Evolutionary conservation across 2,329 filamentous ascomycete genomes (phyloP).

Genomic region (Xylaria sp.): DNA sequence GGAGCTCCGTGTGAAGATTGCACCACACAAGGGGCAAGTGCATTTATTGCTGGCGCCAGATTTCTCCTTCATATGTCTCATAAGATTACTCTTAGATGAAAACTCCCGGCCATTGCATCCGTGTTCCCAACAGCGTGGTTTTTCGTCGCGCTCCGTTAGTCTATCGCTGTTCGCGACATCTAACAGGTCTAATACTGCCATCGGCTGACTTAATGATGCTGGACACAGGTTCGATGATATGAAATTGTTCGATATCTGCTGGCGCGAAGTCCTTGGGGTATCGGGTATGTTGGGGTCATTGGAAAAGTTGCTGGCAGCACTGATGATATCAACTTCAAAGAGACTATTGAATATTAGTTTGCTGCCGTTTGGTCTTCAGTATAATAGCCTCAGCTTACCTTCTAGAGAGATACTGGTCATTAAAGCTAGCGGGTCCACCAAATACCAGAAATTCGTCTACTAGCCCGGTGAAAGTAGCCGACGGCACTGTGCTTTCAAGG

Average conservation of each 20-base stretch:
- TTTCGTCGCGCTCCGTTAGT: constrained; percentile 35
- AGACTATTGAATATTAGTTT: constrained; percentile 26
- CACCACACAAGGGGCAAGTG: constrained; percentile 44
- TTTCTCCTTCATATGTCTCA: constrained; percentile 45
- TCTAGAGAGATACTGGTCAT: constrained; percentile 24
- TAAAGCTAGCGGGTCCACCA: constrained; percentile 26
- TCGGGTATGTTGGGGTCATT: constrained; percentile 21
- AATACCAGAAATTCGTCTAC: constrained; percentile 33
- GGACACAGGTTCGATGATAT: constrained; percentile 12
- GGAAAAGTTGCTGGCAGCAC: not conserved
- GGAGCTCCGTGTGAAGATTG: constrained; percentile 45
- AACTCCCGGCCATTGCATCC: constrained; percentile 45
- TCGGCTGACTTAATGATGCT: constrained; percentile 19
- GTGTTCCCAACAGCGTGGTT: constrained; percentile 45
- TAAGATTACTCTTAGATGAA: constrained; percentile 45
- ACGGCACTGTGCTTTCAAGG: constrained; percentile 1
- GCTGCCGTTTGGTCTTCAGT: not conserved
- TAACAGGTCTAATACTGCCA: constrained; percentile 35
- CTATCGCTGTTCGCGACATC: constrained; percentile 34
- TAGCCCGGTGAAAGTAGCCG: constrained; percentile 27
- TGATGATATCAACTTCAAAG: constrained; percentile 21
- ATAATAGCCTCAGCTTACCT: constrained; percentile 22
- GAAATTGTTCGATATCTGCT: constrained; percentile 8
- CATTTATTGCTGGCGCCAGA: constrained; percentile 43
- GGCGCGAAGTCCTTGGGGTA: not conserved